Evolutionary conservation across 768 basidiomycete genomes (phyloP), one percentile per base, ranked within the genome.

Genomic region (Amanita polypyramis): DNA sequence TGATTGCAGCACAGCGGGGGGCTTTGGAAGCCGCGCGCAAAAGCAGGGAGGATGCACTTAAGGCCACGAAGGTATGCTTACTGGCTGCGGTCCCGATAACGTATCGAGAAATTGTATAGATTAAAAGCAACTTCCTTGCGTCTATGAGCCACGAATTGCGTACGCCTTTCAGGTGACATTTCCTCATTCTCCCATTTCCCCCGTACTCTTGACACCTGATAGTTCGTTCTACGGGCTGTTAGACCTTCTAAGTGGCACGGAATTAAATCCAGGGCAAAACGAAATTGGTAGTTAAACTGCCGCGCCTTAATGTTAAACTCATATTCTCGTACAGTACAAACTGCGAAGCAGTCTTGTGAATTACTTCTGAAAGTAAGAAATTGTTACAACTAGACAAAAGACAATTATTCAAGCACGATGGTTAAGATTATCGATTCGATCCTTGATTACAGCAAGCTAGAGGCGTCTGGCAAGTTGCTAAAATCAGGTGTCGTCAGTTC

Each of bases 91-190:
- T 20, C 14, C 43, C 15, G 11, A 43, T 5, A 23, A 51, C 12
- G 1, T 11, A 34, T 42, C 5, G 7, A 17, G 5, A 43, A 14
- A 40, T 38, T n/a, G 32, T 49, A 0, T 52, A 85, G 81, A 84
- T 82, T 60, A 86, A 86, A 64, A 83, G 82, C 58, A 85, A 83
- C 55, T 85, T 86, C 56, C 60, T 85, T 51, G 81, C 82, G 4
- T 78, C 81, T 5, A 86, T 86, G 82, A 82, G 79, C 54, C 85
- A 85, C 53, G 83, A 87, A 58, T 65, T 87, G 47, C 69, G 85
- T 45, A 87, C 85, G 0, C 85, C 85, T 0, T 85, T 87, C 61
- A 83, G 80, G 80, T 79, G 53, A n/a, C 45, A 8, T 10, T 20
- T 45, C 12, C 44, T n/a, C 2, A 9, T 9, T 19, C 42, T 42